Conservation (phyloP, 2,329 filamentous ascomycete genomes). For the Penicillium sp. region DNA sequence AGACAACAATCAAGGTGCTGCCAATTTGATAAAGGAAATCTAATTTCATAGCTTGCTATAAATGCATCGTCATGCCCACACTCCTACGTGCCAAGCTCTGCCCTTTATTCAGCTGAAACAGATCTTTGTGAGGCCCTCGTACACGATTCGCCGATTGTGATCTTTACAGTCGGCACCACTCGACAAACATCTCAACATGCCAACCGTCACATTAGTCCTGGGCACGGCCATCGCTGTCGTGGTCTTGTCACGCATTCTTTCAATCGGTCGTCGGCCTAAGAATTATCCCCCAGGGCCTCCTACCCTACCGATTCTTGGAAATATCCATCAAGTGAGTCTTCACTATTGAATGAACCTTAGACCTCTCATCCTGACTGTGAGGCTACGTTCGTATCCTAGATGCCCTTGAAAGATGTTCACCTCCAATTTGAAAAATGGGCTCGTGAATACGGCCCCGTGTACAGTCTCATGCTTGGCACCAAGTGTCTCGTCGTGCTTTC, state of each 20-base stretch:
- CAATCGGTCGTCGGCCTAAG: conserved; percentile 31
- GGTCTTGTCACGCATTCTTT: conserved; percentile 16
- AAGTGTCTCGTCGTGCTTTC: conserved; percentile 52
- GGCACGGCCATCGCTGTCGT: conserved; percentile 12
- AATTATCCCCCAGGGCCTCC: conserved; percentile 54
- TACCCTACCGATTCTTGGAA: conserved; percentile 55
- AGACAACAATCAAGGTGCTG: not conserved
- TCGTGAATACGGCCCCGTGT: conserved; percentile 55
- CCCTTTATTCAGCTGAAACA: not conserved
- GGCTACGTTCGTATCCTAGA: conserved; percentile 21
- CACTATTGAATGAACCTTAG: not conserved
- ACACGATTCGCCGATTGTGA: too few species aligned
- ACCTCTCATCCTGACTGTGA: too few species aligned
- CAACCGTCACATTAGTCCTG: conserved; percentile 8
- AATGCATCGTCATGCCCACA: not conserved
- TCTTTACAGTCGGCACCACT: too few species aligned
- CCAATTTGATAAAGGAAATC: too few species aligned
- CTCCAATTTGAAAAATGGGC: conserved; percentile 57
- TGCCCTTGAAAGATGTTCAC: conserved; percentile 48
- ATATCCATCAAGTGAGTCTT: conserved; percentile 45
- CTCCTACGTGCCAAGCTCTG: not conserved
- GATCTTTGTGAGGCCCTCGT: not conserved
- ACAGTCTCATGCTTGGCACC: conserved; percentile 54
- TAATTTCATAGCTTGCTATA: not conserved
- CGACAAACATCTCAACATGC: not conserved